phyloP scores from a whole-genome alignment of 129 eudicot genomes.

The Kitagawia praeruptora region DNA sequence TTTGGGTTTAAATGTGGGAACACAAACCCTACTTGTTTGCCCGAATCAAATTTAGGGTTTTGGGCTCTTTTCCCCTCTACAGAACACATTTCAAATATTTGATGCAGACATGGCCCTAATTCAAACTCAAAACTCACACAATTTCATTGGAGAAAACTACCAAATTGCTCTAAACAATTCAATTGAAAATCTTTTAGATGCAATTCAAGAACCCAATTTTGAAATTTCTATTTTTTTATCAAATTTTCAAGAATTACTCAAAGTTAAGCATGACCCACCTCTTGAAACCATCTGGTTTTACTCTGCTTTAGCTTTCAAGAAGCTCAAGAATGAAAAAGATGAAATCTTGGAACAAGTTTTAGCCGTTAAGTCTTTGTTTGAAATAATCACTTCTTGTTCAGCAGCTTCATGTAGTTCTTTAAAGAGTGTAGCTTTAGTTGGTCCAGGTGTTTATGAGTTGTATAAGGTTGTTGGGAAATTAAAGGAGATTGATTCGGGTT shows the following conservation, averaged over 20 bases:
- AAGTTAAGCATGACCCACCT: slow-evolving; percentile 43
- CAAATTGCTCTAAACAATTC: slow-evolving; percentile 35
- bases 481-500: slow-evolving; percentile 31
- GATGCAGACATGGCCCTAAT: slow-evolving; percentile 26
- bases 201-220: slow-evolving; percentile 27
- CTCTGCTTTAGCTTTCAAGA: slow-evolving; percentile 35
- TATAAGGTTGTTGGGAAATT: slow-evolving; percentile 26
- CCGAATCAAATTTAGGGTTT: slow-evolving; percentile 30
- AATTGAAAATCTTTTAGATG: slow-evolving; percentile 38
- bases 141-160: slow-evolving; percentile 41
- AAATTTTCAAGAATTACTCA: slow-evolving; percentile 43
- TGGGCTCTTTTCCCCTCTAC: background rate
- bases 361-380: slow-evolving; percentile 48
- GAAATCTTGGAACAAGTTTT: slow-evolving; percentile 32
- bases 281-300: slow-evolving; percentile 71
- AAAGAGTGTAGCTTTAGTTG: slow-evolving; percentile 34
- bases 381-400: slow-evolving; percentile 39
- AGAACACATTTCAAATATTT: background rate
- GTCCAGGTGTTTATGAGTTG: slow-evolving; percentile 50
- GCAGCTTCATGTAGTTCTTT: slow-evolving; percentile 46
- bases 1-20: too few relatives aligned
- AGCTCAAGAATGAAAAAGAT: slow-evolving; percentile 20
- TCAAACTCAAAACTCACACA: slow-evolving; percentile 18
- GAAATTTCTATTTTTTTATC: slow-evolving; percentile 29
- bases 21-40: background rate